These are phyloP conservation scores for Dactylis glomerata DNA, from an alignment of 176 grass and related monocot genomes.

Conservation along the genomic window DNA sequence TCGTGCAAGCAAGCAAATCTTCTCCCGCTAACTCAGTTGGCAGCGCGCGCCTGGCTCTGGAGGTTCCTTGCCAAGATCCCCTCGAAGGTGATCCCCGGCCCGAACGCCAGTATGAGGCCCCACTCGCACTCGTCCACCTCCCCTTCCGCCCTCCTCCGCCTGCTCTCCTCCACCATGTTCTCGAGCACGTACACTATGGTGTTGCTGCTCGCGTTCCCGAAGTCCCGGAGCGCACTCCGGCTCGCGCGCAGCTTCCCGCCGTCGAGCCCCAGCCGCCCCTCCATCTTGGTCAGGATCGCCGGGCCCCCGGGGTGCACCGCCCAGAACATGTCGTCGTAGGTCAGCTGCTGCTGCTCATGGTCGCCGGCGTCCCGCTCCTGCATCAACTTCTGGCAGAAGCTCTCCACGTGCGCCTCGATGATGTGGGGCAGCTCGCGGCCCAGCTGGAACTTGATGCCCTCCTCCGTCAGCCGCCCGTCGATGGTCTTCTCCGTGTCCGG, in stretches of 20 bases:
- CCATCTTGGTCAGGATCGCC: constrained; percentile 76
- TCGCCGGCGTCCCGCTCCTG: constrained; percentile 23
- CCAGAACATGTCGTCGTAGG: constrained; percentile 72
- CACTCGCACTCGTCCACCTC: constrained; percentile 40
- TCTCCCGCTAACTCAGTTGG: not conserved
- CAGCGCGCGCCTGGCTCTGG: not conserved
- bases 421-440: constrained; percentile 72
- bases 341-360: not conserved
- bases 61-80: constrained; percentile 76
- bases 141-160: constrained; percentile 33
- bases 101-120: constrained; percentile 87
- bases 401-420: constrained; percentile 68
- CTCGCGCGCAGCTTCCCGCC: constrained; percentile 60
- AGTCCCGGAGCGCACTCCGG: constrained; percentile 64
- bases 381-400: constrained; percentile 68
- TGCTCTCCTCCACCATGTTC: constrained; percentile 68
- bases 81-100: constrained; percentile 83
- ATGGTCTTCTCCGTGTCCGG: constrained; percentile 69
- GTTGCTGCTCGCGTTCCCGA: constrained; percentile 79
- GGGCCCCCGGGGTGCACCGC: constrained; percentile 79
- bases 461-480: constrained; percentile 67
- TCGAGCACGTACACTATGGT: constrained; percentile 83
- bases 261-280: constrained; percentile 37
- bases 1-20: too few species aligned
- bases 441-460: constrained; percentile 80